Conservation (phyloP, 306 rosid species). For the Cucurbita moschata region DNA sequence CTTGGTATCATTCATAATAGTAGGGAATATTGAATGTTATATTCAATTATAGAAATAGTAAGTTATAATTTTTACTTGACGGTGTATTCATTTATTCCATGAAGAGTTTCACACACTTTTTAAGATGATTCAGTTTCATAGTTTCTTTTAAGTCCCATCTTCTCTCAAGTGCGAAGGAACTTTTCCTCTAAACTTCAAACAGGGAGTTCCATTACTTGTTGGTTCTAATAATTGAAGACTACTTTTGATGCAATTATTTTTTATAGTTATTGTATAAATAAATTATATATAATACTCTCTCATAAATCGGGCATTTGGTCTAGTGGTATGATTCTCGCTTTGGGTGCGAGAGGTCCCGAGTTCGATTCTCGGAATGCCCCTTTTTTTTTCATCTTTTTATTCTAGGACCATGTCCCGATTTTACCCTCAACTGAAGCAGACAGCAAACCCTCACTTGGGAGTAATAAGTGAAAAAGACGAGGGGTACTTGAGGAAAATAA, state of each 20-base stretch:
- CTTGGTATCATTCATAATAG: conserved; percentile 24
- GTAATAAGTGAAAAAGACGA: background rate
- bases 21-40: conserved; percentile 14
- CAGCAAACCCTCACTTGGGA: background rate
- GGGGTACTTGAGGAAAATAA: background rate
- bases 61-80: background rate
- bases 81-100: background rate
- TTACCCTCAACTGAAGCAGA: background rate
- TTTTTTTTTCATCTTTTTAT: background rate
- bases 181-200: background rate
- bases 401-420: background rate
- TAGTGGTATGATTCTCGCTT: conserved; percentile 4
- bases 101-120: too few relatives aligned
- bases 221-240: background rate
- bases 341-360: conserved; percentile 8
- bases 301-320: background rate
- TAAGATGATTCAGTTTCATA: background rate
- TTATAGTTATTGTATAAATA: too few relatives aligned
- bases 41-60: conserved; percentile 1
- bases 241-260: too few relatives aligned
- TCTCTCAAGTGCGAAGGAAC: background rate
- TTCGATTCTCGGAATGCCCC: conserved; percentile 8
- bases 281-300: too few relatives aligned
- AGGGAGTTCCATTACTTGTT: background rate
- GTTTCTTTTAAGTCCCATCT: background rate